These are phyloP conservation scores for Heterobasidion parviporum DNA, from an alignment of 1,284 basidiomycete genomes.

Conservation along the genomic window DNA sequence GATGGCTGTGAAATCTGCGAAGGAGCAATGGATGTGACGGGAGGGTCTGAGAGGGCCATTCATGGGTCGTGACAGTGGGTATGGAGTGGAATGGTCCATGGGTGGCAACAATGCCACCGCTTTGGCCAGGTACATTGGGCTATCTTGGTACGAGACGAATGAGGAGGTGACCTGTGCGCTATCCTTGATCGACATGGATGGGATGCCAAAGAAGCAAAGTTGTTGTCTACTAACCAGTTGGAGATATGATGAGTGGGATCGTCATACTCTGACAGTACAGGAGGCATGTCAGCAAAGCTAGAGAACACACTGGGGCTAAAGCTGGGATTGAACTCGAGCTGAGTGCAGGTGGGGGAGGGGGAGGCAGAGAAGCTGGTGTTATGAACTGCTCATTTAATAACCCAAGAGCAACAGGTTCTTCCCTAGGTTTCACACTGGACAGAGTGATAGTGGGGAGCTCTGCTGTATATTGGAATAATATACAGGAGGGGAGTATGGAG, in stretches of 20 bases:
- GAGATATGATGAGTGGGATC: constrained; percentile 35
- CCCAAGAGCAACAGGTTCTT: too few relatives aligned
- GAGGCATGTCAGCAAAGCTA: constrained; percentile 15
- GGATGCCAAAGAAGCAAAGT: constrained; percentile 43
- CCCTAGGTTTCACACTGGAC: too few relatives aligned
- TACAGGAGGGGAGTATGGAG: too few relatives aligned
- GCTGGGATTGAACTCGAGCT: constrained; percentile 17
- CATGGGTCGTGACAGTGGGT: constrained; percentile 47
- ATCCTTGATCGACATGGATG: constrained; percentile 32
- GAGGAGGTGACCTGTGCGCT: constrained; percentile 12
- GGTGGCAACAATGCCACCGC: constrained; percentile 48
- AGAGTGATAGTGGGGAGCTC: too few relatives aligned
- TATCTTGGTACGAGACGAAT: constrained; percentile 21
- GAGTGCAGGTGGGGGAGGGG: constrained; percentile 25
- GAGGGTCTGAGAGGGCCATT: constrained; percentile 12
- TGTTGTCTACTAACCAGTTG: constrained; percentile 51
- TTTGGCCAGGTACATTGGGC: constrained; percentile 34
- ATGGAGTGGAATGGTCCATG: constrained; percentile 43
- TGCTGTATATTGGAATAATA: too few relatives aligned
- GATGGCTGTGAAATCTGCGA: constrained; percentile 40
- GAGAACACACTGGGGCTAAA: constrained; percentile 26
- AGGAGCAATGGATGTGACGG: constrained; percentile 44
- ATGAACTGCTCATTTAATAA: too few relatives aligned
- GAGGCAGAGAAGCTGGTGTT: constrained; percentile 22
- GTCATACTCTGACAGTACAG: constrained; percentile 21